phyloP scores from a whole-genome alignment of 2,329 filamentous ascomycete species.

The Elsinoe perseae region DNA sequence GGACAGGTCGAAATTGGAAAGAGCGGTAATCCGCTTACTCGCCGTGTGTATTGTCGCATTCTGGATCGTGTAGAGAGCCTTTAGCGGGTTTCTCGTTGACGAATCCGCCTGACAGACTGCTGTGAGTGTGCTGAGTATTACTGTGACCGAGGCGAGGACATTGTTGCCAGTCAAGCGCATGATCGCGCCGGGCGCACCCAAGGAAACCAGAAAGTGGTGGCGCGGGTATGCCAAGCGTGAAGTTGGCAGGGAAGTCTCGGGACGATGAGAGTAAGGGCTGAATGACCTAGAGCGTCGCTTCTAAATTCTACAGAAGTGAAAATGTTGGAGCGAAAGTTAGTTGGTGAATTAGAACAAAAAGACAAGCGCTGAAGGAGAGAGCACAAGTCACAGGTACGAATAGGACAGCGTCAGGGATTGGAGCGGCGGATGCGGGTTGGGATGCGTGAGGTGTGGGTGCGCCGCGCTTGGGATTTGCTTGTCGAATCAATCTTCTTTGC shows the following conservation, averaged over 20 bases:
- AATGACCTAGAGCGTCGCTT: neutral
- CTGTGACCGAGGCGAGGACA: conserved; percentile 20
- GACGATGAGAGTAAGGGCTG: neutral
- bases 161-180: conserved; percentile 19
- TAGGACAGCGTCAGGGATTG: neutral
- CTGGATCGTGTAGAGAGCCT: conserved; percentile 63
- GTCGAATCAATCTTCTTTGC: neutral
- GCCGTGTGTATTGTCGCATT: conserved; percentile 70
- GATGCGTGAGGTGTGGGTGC: neutral
- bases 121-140: conserved; percentile 18
- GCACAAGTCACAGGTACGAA: neutral
- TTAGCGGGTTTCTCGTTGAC: conserved; percentile 65
- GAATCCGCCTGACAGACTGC: conserved; percentile 41
- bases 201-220: neutral
- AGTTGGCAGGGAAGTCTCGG: neutral
- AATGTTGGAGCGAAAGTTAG: neutral
- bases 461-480: neutral
- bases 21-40: conserved; percentile 68
- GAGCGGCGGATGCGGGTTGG: neutral
- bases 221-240: neutral
- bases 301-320: neutral
- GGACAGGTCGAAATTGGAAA: conserved; percentile 75
- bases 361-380: neutral
- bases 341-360: neutral
- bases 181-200: conserved; percentile 15